Base-by-base conservation (phyloP, 345 rosid species). In the Lepidium didymum region DNA sequence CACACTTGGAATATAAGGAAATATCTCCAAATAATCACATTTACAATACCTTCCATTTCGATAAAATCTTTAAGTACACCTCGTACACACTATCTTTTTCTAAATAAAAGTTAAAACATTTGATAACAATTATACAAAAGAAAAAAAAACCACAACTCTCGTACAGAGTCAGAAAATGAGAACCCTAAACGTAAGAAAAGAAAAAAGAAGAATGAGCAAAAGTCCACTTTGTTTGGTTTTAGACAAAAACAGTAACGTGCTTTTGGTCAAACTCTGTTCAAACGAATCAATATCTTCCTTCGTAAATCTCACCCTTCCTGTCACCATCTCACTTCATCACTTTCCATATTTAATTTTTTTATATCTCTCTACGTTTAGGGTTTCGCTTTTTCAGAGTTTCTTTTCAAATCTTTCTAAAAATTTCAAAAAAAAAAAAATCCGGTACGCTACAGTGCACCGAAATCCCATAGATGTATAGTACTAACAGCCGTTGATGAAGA, bases 381-480 rank as follows among this genome's bases (percentile, higher is more conserved):
- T 45, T 65, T 66, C 62, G 14, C 68, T 35, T 67, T 73, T 50
- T 18, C 60, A 64, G 66, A 65, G 45, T 62, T 50, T 2, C 13
- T n/a, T 4, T 7, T 16, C 7, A 8, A 40, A 9, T 27, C 31
- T 58, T 13, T 38, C 8, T 23, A 36, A 37, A 37, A 9, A 36
- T 3, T 8, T 10, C 1, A 7, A 16, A 5, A 23, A 11, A 50
- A 1, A 4, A 49, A 1, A 29, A 52, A 74, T 74, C 78, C 14
- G 37, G 46, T 56, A 56, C 67, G 19, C 76, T 76, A 73, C 77
- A 69, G 73, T 38, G 76, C 94, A 38, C 99, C 95, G 33, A 89
- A 91, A 79, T 94, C 91, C 99, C 99, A 94, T 7, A 94, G 64
- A 59, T 91, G 91, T 76, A 94, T 80, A 0, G 58, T 45, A 18